Evolutionary conservation across 352 stramenopile genomes (phyloP), one percentile per base, ranked within the genome.

Genomic region (Pythium periplocum): DNA sequence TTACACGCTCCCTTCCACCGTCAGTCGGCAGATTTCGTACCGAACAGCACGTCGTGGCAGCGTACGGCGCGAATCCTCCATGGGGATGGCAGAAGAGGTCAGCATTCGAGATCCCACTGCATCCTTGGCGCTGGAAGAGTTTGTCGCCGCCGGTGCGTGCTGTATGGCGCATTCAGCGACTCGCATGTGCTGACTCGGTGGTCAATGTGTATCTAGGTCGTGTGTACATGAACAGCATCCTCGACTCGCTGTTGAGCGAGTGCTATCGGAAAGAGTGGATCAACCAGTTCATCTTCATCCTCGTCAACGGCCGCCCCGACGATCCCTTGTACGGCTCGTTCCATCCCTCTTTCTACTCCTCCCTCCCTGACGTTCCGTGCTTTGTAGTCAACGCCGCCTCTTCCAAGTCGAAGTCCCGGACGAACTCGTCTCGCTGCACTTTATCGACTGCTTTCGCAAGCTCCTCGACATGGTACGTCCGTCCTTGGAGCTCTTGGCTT

Each of bases 221-320:
- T 7, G 78, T 92, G 42, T 90, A 82, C 52, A 75, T 88, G 71
- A 80, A 84, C 54, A 83, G 69, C 26, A 81, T 87, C 52, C 49
- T 92, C 26, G 77, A 92, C 32, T 73, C 68, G 35, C 72, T 92
- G 4, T 69, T 92, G 65, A 92, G 78, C 45, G 81, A 92, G 53
- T 86, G 78, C 48, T 92, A 92, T 34, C 71, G 77, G 33, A 90
- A 87, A 34, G 75, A 77, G 12, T 87, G 75, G 69, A 82, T 90
- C 69, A 79, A 69, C 1, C 71, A 78, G 55, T 84, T 90, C 34
- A 50, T 92, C 4, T 68, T 86, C 38, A 34, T 86, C 2, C 63
- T 92, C 32, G 69, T 90, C 45, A 82, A 84, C 57, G 81, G 77
- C 47, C 74, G 58, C 51, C 58, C 71, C 37, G 62, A 78, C 40